phyloP scores from a whole-genome alignment of 352 stramenopile species.

The Phytophthora agathidicida region DNA sequence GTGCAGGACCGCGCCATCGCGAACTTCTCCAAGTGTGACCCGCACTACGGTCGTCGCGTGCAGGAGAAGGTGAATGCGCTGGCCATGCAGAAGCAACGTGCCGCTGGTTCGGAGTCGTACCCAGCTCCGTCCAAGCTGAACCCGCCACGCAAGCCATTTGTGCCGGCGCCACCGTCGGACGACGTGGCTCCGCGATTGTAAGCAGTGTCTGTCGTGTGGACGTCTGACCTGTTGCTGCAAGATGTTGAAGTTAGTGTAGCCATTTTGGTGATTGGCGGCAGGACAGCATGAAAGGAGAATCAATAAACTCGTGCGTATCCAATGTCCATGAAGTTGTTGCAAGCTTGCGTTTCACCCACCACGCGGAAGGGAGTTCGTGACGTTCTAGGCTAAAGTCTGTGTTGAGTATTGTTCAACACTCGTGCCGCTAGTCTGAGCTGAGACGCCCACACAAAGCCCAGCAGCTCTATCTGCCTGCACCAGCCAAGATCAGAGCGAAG shows the following conservation, averaged over 20 bases:
- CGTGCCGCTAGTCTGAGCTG: no score
- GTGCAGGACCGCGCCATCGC: conserved; percentile 86
- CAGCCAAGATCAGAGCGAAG: no score
- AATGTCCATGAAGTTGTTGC: no score
- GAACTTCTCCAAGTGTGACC: conserved; percentile 89
- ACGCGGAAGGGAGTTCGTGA: no score
- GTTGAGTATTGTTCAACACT: no score
- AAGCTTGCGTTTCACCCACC: conserved; percentile 19
- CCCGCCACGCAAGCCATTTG: conserved; percentile 63
- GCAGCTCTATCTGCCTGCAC: no score
- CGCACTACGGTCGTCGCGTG: conserved; percentile 85
- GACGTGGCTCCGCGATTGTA: conserved; percentile 61
- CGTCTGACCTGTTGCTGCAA: not conserved
- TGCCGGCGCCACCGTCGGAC: conserved; percentile 54
- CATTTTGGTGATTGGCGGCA: conserved; percentile 17
- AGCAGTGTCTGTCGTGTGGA: not conserved
- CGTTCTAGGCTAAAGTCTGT: no score
- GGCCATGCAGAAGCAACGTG: conserved; percentile 24
- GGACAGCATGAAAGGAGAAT: no score
- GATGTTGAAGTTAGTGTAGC: conserved; percentile 31
- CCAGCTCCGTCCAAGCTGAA: conserved; percentile 52
- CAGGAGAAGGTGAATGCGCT: conserved; percentile 72
- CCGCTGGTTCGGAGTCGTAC: conserved; percentile 6
- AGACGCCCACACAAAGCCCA: no score
- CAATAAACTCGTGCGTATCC: no score